Evolutionary conservation across 345 rosid genomes (phyloP).

Genomic region (Laguncularia racemosa): DNA sequence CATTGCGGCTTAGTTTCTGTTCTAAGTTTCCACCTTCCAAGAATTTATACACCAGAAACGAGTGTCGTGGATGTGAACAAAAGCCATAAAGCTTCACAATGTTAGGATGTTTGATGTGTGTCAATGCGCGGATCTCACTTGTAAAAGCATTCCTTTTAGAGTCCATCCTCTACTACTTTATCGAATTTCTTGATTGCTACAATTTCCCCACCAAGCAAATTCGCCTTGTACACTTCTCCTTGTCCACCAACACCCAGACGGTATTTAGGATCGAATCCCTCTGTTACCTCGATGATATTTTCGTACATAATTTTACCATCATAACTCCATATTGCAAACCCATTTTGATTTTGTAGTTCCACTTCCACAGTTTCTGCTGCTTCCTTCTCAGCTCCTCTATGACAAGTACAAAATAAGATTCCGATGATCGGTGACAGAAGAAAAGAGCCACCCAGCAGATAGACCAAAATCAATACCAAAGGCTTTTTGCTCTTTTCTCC

Average conservation of each 20-base stretch:
- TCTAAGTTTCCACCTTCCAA: constrained; percentile 21
- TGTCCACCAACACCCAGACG: constrained; percentile 23
- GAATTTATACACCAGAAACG: constrained; percentile 28
- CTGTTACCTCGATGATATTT: constrained; percentile 19
- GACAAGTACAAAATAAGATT: not conserved
- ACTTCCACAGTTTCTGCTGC: not conserved
- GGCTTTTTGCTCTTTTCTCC: not conserved
- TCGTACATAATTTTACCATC: constrained; percentile 18
- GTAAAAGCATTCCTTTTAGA: constrained; percentile 8
- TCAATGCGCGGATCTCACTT: constrained; percentile 20
- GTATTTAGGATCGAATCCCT: constrained; percentile 12
- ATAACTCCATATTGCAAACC: not conserved
- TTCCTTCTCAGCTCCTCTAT: not conserved
- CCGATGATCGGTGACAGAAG: not conserved
- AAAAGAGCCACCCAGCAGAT: not conserved
- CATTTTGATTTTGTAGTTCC: not conserved
- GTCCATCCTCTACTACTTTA: not conserved
- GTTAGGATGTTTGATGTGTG: constrained; percentile 25
- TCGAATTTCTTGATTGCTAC: constrained; percentile 24
- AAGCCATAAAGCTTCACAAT: constrained; percentile 26
- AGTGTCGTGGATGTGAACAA: constrained; percentile 14
- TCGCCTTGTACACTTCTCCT: constrained; percentile 22
- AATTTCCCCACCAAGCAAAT: not conserved
- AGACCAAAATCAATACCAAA: constrained; percentile 8
- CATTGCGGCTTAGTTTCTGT: constrained; percentile 1